Conservation (phyloP, 345 rosid species). For the Capsella bursapastoris region DNA sequence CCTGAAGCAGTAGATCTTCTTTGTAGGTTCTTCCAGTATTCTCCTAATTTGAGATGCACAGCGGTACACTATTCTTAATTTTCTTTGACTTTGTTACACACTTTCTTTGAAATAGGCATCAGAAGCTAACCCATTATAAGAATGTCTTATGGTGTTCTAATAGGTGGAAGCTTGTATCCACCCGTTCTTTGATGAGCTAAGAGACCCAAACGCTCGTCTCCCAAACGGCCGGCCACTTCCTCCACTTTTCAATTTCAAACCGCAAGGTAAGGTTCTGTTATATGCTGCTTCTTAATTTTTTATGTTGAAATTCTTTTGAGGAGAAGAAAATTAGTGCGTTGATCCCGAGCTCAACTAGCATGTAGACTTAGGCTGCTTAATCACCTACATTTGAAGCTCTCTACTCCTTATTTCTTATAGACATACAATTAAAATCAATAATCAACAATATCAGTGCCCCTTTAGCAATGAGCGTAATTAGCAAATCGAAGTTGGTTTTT, state of each 20-base stretch:
- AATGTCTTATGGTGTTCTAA: conserved; percentile 12
- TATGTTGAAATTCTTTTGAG: background rate
- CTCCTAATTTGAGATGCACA: conserved; percentile 89
- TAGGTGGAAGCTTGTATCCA: conserved; percentile 74
- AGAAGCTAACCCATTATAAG: background rate
- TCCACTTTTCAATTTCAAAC: conserved; percentile 62
- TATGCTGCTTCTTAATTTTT: background rate
- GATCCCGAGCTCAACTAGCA: no score
- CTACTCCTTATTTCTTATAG: background rate
- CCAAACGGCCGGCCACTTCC: conserved; percentile 80
- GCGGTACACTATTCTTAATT: conserved; percentile 60
- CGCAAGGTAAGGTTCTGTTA: conserved; percentile 40
- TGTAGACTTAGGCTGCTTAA: no score
- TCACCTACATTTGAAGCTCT: background rate
- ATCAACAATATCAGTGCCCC: background rate
- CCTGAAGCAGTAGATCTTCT: conserved; percentile 95
- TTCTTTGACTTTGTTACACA: background rate
- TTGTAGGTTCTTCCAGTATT: conserved; percentile 86
- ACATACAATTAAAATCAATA: background rate
- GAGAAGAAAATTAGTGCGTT: background rate
- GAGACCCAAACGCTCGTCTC: conserved; percentile 65
- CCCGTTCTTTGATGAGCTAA: conserved; percentile 77
- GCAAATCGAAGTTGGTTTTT: background rate
- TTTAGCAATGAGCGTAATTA: background rate
- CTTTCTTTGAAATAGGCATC: background rate